Evolutionary conservation across 2,329 filamentous ascomycete species (phyloP).

Genomic region (Aureobasidium sp.): DNA sequence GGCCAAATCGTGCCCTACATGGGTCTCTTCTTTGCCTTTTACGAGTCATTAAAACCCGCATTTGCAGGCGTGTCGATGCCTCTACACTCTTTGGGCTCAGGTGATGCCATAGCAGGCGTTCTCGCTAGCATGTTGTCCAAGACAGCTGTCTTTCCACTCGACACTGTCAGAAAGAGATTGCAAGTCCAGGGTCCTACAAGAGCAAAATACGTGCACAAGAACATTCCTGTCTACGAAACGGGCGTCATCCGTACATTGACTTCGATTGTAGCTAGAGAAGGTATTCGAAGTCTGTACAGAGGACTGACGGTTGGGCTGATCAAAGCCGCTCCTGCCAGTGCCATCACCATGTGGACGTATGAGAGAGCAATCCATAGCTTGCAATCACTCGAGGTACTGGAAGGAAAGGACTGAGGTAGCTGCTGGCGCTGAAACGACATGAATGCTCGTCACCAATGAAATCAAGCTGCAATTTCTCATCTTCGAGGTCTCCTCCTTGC

Average conservation of each 20-base stretch:
- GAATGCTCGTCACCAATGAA: background rate
- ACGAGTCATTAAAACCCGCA: constrained; percentile 61
- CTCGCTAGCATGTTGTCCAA: constrained; percentile 76
- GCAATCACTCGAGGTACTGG: constrained; percentile 1
- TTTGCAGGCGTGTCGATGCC: constrained; percentile 46
- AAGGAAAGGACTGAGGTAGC: background rate
- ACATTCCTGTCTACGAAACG: constrained; percentile 75
- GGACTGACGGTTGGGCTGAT: constrained; percentile 76
- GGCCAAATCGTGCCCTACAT: constrained; percentile 92
- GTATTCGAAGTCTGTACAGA: constrained; percentile 73
- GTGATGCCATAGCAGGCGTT: constrained; percentile 77
- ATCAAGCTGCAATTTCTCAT: background rate
- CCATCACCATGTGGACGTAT: constrained; percentile 92
- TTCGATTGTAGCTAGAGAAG: constrained; percentile 65
- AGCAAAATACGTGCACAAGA: constrained; percentile 68
- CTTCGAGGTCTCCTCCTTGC: background rate
- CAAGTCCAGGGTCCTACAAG: constrained; percentile 92
- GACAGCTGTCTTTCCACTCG: constrained; percentile 84
- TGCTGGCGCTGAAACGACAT: background rate
- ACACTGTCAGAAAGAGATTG: constrained; percentile 84
- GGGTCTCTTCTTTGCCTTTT: constrained; percentile 89
- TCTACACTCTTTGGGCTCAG: constrained; percentile 56
- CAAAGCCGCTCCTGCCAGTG: constrained; percentile 84
- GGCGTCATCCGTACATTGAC: constrained; percentile 60
- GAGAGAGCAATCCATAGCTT: constrained; percentile 60